Evolutionary conservation across 1,284 basidiomycete species (phyloP), one percentile per base, ranked within the genome.

Genomic region (Ceratobasidium sp.): DNA sequence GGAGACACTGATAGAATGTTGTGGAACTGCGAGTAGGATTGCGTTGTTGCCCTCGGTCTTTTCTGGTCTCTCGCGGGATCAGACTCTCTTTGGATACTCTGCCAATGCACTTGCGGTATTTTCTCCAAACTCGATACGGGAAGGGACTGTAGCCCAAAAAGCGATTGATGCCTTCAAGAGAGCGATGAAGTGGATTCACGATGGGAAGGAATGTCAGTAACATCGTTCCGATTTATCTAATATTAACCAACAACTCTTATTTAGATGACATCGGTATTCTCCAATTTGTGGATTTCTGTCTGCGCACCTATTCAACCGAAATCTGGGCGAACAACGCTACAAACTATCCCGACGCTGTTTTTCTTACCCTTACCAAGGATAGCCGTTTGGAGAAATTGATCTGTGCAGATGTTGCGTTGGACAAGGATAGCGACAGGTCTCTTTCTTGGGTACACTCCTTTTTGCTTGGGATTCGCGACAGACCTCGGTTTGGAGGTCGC

Each of bases 341-440:
- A 23, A 91, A 93, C 81, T 94, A 90, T 83, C 92, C 95, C 0
- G 89, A 92, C 80, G 88, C 93, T 55, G 88, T 95, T 1, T 93
- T 96, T 82, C 93, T 93, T 81, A 89, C 92, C n/a, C 89, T 97
- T 82, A 94, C 93, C 84, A 92, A 94, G 82, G 97, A 96, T 82
- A 83, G 88, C 0, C 88, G 89, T 1, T 94, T 92, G 82, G 84
- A 87, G 53, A 84, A 87, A 23, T 83, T 91, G 33, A 82, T 95
- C 20, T 64, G 71, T 6, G 86, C 87, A 66, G 86, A 85, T 3
- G 79, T 83, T 13, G 82, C 84, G 63, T 79, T 85, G 9, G 81
- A 82, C 23, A 83, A 83, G 20, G 86, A 87, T 12, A 86, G 85
- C 75, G 84, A 86, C 7, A 88, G 89, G 87, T 86, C 87, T 81